These are phyloP conservation scores for Diplodia intermedia DNA, from an alignment of 2,329 filamentous ascomycete species.

Conservation along the genomic window DNA sequence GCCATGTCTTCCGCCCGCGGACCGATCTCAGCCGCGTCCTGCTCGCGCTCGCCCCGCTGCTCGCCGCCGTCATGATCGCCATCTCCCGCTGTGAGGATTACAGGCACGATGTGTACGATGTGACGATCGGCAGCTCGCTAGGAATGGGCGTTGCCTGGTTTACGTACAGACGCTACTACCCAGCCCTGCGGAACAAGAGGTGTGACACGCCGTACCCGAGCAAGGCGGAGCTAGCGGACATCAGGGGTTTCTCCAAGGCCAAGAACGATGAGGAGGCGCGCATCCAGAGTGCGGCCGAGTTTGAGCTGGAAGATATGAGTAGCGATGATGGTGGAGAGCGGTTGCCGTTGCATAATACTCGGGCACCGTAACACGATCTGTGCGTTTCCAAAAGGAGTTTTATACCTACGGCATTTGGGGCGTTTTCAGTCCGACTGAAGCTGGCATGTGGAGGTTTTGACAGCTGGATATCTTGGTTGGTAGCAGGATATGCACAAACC, in stretches of 20 bases:
- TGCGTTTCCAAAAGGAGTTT: neutral
- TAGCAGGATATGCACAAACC: neutral
- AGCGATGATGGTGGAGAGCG: slow-evolving; percentile 35
- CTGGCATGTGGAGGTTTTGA: neutral
- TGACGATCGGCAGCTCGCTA: slow-evolving; percentile 62
- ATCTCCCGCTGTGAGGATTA: slow-evolving; percentile 69
- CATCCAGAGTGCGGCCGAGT: slow-evolving; percentile 43
- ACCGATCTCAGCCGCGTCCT: slow-evolving; percentile 64
- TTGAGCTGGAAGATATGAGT: slow-evolving; percentile 44
- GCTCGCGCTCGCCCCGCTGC: slow-evolving; percentile 61
- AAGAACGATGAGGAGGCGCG: slow-evolving; percentile 55
- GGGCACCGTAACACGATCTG: neutral
- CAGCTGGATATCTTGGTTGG: neutral
- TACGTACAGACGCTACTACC: slow-evolving; percentile 68
- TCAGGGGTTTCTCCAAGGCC: slow-evolving; percentile 46
- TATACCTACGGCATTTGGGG: neutral
- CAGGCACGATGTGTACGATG: slow-evolving; percentile 69
- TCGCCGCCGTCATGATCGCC: slow-evolving; percentile 66
- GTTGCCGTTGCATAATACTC: slow-evolving; percentile 29
- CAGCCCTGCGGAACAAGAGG: slow-evolving; percentile 56
- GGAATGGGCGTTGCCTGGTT: slow-evolving; percentile 63
- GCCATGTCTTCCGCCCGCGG: slow-evolving; percentile 64
- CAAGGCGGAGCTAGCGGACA: slow-evolving; percentile 43
- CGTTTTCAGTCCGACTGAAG: neutral
- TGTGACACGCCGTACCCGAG: slow-evolving; percentile 61